Conservation (phyloP, 371 early-diverging fungal species). For the Amoeboaphelidium occidentale region DNA sequence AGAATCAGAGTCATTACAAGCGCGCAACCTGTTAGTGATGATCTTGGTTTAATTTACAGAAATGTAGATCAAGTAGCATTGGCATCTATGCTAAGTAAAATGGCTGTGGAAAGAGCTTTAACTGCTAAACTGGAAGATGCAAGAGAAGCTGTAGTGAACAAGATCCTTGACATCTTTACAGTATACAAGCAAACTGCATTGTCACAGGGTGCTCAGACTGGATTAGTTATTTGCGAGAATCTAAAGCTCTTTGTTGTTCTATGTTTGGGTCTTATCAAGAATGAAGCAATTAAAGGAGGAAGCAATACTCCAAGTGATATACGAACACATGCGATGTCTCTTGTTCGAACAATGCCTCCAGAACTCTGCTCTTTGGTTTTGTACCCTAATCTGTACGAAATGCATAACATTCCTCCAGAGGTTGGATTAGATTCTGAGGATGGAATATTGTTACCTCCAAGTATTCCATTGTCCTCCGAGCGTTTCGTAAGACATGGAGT, state of each 20-base stretch:
- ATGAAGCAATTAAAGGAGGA: constrained; percentile 13
- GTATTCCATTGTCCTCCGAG: constrained; percentile 35
- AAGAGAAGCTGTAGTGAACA: constrained; percentile 70
- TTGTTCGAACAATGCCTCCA: constrained; percentile 43
- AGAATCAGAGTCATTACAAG: constrained; percentile 87
- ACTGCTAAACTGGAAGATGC: constrained; percentile 78
- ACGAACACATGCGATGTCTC: constrained; percentile 23
- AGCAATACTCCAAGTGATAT: constrained; percentile 31
- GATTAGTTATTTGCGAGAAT: constrained; percentile 57
- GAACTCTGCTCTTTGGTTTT: constrained; percentile 26
- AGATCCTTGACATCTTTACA: constrained; percentile 53
- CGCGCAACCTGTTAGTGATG: constrained; percentile 60
- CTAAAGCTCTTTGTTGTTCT: constrained; percentile 63
- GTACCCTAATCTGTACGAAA: constrained; percentile 48
- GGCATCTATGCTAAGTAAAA: constrained; percentile 50
- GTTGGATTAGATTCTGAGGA: constrained; percentile 16
- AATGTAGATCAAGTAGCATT: constrained; percentile 66
- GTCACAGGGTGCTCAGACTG: constrained; percentile 41
- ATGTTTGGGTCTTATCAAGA: constrained; percentile 52
- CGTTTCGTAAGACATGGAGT: constrained; percentile 54
- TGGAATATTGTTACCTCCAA: constrained; percentile 34
- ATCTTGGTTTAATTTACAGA: constrained; percentile 49
- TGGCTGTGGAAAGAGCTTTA: constrained; percentile 59
- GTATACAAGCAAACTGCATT: constrained; percentile 60
- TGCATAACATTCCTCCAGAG: constrained; percentile 54